These are phyloP conservation scores for Aspergillus fumigatus DNA, from an alignment of 2,329 filamentous ascomycete species.

Conservation along the genomic window DNA sequence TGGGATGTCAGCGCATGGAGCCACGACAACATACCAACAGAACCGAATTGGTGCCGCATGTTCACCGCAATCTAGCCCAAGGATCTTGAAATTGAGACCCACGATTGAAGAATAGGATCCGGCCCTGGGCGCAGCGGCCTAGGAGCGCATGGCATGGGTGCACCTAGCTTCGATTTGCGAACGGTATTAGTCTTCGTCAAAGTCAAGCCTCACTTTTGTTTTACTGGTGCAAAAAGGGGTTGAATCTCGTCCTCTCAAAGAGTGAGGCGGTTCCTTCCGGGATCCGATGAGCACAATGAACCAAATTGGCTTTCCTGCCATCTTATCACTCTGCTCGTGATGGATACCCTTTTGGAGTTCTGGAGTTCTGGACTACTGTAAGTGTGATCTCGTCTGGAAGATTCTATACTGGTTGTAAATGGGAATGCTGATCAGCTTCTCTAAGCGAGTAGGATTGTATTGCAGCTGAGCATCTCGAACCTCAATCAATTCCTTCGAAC, in stretches of 20 bases:
- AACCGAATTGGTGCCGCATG: conserved; percentile 22
- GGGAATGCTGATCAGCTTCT: conserved; percentile 9
- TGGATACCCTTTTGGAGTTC: conserved; percentile 2
- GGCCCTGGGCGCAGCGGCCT: conserved; percentile 2
- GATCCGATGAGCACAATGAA: conserved; percentile 18
- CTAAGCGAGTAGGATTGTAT: conserved; percentile 3
- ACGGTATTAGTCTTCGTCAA: conserved; percentile 9
- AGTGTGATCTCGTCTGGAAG: conserved; percentile 5
- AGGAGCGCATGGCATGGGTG: conserved; percentile 3
- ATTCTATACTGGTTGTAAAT: conserved; percentile 5
- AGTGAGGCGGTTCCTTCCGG: conserved; percentile 32
- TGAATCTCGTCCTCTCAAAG: conserved; percentile 18
- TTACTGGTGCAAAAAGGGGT: conserved; percentile 22
- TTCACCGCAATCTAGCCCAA: conserved; percentile 12
- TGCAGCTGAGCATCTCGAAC: conserved; percentile 6
- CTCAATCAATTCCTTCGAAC: conserved; percentile 3
- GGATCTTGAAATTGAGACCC: conserved; percentile 7
- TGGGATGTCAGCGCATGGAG: conserved; percentile 23
- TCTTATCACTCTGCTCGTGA: conserved; percentile 7
- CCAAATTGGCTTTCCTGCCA: conserved; percentile 7
- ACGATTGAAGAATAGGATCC: conserved; percentile 1
- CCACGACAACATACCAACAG: conserved; percentile 31
- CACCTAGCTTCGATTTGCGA: conserved; percentile 14
- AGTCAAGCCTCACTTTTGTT: conserved; percentile 22
- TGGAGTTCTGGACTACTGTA: conserved; percentile 6